A percentile compares a stretch with the other conserved stretches of the same genome.
Evolutionary conservation across 257 asterid genomes (phyloP).

Genomic region (Thymus quinquecostatus): DNA sequence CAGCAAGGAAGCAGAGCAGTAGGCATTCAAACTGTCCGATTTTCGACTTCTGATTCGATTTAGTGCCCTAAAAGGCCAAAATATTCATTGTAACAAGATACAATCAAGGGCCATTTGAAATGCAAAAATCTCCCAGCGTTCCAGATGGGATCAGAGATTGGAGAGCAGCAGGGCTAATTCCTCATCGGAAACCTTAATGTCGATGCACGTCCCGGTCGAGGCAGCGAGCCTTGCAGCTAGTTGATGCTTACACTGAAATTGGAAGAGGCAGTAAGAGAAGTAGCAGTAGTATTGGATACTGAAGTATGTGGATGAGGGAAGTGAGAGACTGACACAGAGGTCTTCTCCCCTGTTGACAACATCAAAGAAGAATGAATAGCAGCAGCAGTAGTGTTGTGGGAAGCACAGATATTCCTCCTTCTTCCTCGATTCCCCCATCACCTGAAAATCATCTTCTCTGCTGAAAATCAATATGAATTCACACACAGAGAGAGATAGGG

Average conservation of each 20-base stretch:
- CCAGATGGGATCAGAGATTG: constrained; percentile 43
- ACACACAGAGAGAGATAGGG: background rate
- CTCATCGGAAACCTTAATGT: constrained; percentile 71
- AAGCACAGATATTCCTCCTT: constrained; percentile 89
- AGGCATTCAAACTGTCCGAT: background rate
- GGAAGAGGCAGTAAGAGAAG: background rate
- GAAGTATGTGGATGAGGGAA: background rate
- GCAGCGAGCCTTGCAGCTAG: constrained; percentile 91
- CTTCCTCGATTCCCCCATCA: constrained; percentile 81
- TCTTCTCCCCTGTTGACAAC: constrained; percentile 90
- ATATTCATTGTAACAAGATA: too few relatives aligned
- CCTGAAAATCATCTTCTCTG: constrained; percentile 36
- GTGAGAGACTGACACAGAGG: constrained; percentile 65
- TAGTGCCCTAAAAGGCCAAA: too few relatives aligned
- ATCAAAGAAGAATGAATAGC: constrained; percentile 94
- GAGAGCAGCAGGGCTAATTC: constrained; percentile 73
- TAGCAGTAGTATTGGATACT: background rate
- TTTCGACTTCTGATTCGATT: background rate
- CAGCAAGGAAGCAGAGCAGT: too few relatives aligned
- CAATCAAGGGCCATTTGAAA: too few relatives aligned
- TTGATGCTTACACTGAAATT: constrained; percentile 90
- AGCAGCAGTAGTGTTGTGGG: constrained; percentile 75
- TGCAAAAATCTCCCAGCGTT: too few relatives aligned
- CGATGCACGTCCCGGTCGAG: constrained; percentile 61
- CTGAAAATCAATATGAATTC: too few relatives aligned